A percentile compares a stretch with the other conserved stretches of the same genome.
Evolutionary conservation across 306 rosid genomes (phyloP).

Genomic region (Cucumis melo): DNA sequence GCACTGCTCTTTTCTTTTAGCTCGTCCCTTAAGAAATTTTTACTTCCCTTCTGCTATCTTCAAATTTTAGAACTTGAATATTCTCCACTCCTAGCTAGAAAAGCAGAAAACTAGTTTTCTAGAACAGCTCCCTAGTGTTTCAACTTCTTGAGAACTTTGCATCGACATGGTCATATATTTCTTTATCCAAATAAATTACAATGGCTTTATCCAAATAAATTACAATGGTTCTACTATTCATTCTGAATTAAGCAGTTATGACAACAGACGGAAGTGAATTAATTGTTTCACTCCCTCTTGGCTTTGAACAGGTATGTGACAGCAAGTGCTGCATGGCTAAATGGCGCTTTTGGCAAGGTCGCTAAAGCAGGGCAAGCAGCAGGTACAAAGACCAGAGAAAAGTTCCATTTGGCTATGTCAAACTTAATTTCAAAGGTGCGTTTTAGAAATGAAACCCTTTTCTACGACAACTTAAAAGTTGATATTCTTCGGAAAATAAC

Average conservation of each 20-base stretch:
- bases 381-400: conserved; percentile 80
- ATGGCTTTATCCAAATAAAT: background rate
- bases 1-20: background rate
- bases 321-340: conserved; percentile 77
- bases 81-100: background rate
- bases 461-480: background rate
- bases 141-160: background rate
- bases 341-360: conserved; percentile 80
- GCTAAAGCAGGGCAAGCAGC: conserved; percentile 83
- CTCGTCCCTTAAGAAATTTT: background rate
- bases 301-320: conserved; percentile 60
- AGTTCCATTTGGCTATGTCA: conserved; percentile 64
- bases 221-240: background rate
- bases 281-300: background rate
- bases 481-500: background rate
- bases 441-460: conserved; percentile 12
- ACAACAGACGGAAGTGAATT: conserved; percentile 1
- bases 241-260: background rate
- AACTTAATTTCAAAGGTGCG: conserved; percentile 71
- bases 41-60: background rate
- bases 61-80: background rate
- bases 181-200: background rate
- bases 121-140: background rate
- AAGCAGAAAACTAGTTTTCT: background rate
- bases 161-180: background rate